These are phyloP conservation scores for Fusarium sp. DNA, from an alignment of 2,329 filamentous ascomycete genomes.

Conservation along the genomic window DNA sequence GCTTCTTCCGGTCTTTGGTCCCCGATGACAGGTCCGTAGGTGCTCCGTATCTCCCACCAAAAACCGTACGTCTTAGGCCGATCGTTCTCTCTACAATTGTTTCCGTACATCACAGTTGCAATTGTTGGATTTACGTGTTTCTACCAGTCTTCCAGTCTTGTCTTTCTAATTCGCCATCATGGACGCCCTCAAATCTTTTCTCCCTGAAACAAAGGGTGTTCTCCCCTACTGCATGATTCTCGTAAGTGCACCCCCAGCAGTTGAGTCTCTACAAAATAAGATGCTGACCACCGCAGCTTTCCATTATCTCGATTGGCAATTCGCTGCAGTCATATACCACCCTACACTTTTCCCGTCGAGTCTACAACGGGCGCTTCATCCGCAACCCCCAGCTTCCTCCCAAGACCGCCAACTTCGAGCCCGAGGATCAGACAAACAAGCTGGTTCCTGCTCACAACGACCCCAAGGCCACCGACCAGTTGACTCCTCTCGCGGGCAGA, in stretches of 20 bases:
- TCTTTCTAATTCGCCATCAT: conserved; percentile 48
- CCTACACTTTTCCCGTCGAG: conserved; percentile 83
- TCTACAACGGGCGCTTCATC: conserved; percentile 79
- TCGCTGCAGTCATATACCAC: conserved; percentile 86
- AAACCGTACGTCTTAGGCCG: conserved; percentile 17
- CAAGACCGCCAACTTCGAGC: conserved; percentile 58
- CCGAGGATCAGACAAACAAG: conserved; percentile 67
- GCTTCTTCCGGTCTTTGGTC: conserved; percentile 35
- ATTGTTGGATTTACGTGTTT: conserved; percentile 21
- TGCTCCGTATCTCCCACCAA: conserved; percentile 34
- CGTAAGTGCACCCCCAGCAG: conserved; percentile 54
- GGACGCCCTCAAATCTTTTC: conserved; percentile 60
- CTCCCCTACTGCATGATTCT: conserved; percentile 71
- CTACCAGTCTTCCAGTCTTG: no score
- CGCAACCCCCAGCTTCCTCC: conserved; percentile 61
- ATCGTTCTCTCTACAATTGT: conserved; percentile 1
- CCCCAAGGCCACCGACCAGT: conserved; percentile 66
- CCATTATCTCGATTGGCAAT: conserved; percentile 85
- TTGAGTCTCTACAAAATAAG: neutral
- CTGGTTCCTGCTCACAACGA: conserved; percentile 61
- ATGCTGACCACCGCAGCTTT: conserved; percentile 69
- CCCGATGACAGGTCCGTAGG: conserved; percentile 24
- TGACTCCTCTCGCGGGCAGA: conserved; percentile 81
- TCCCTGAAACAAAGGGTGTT: conserved; percentile 65
- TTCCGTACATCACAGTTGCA: neutral